A percentile compares a stretch with the other conserved stretches of the same genome.
Conservation (phyloP, 2,329 filamentous ascomycete genomes). For the Sarocladiaceae sp. region DNA sequence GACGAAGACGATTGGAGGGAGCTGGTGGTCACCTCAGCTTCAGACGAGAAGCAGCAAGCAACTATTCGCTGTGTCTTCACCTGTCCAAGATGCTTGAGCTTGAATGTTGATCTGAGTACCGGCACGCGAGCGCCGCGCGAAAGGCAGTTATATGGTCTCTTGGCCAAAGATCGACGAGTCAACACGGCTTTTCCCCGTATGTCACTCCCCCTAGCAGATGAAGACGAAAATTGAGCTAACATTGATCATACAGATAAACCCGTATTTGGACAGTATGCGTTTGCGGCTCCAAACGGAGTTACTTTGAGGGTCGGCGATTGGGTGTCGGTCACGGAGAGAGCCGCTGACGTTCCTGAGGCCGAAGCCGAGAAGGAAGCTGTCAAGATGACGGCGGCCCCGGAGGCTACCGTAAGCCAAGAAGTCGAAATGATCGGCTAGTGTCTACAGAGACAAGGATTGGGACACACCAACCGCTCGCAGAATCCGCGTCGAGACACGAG, state of each 20-base stretch:
- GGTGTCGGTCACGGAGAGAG: constrained; percentile 11
- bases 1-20: constrained; percentile 16
- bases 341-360: constrained; percentile 3
- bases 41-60: constrained; percentile 12
- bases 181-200: constrained; percentile 15
- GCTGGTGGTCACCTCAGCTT: constrained; percentile 11
- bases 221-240: background rate
- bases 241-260: constrained; percentile 12
- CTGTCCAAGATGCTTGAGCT: constrained; percentile 14
- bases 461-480: too few relatives aligned
- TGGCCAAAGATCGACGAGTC: constrained; percentile 15
- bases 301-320: constrained; percentile 19
- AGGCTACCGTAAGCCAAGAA: constrained; percentile 2
- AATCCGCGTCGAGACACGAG: too few relatives aligned
- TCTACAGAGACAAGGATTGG: background rate
- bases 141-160: constrained; percentile 14
- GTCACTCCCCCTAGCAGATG: background rate
- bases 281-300: constrained; percentile 13
- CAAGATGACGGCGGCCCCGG: background rate
- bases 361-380: constrained; percentile 2
- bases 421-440: constrained; percentile 5
- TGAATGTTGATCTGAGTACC: constrained; percentile 14
- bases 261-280: constrained; percentile 16
- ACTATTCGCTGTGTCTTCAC: constrained; percentile 15
- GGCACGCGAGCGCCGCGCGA: constrained; percentile 11